These are phyloP conservation scores for Microcyclospora pomicola DNA, from an alignment of 2,329 filamentous ascomycete species.

Conservation along the genomic window DNA sequence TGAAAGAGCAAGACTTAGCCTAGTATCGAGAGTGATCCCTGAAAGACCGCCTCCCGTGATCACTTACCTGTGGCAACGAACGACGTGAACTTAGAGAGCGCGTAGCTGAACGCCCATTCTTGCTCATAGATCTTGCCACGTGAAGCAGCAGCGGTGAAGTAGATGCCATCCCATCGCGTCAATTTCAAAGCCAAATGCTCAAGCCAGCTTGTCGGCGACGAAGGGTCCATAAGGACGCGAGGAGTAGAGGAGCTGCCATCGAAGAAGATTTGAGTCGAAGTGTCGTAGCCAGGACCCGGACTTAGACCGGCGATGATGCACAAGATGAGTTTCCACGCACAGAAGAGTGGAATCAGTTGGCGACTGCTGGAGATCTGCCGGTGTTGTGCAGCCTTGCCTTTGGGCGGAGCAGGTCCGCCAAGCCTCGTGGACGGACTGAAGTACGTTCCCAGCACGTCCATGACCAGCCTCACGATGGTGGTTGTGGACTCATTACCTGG, in stretches of 20 bases:
- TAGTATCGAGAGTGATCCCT: not conserved
- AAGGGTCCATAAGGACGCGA: not conserved
- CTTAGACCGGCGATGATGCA: slow-evolving; percentile 46
- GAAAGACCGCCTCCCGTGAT: not conserved
- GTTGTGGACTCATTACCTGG: too few species aligned
- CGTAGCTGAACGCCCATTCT: slow-evolving; percentile 69
- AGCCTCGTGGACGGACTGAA: slow-evolving; percentile 2
- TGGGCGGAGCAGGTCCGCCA: slow-evolving; percentile 4
- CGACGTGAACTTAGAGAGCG: slow-evolving; percentile 34
- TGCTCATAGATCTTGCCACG: slow-evolving; percentile 62
- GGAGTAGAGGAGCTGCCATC: slow-evolving; percentile 8
- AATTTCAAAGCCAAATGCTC: slow-evolving; percentile 40
- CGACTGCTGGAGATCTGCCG: slow-evolving; percentile 4
- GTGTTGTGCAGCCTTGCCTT: slow-evolving; percentile 2
- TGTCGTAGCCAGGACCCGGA: slow-evolving; percentile 58
- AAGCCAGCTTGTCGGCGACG: slow-evolving; percentile 6
- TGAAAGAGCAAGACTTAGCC: slow-evolving; percentile 18
- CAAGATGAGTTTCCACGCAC: slow-evolving; percentile 53
- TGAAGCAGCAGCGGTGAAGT: slow-evolving; percentile 51
- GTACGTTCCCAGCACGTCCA: slow-evolving; percentile 5
- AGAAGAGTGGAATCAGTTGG: slow-evolving; percentile 29
- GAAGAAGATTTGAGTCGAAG: slow-evolving; percentile 49
- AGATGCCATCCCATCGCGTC: slow-evolving; percentile 70
- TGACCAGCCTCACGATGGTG: too few species aligned
- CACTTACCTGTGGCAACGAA: slow-evolving; percentile 29